Percentiles rank a stretch among this genome's conserved stretches.
These are phyloP conservation scores for Teunomyces lycoperdinae DNA, from an alignment of 805 yeast species.

Conservation along the genomic window DNA sequence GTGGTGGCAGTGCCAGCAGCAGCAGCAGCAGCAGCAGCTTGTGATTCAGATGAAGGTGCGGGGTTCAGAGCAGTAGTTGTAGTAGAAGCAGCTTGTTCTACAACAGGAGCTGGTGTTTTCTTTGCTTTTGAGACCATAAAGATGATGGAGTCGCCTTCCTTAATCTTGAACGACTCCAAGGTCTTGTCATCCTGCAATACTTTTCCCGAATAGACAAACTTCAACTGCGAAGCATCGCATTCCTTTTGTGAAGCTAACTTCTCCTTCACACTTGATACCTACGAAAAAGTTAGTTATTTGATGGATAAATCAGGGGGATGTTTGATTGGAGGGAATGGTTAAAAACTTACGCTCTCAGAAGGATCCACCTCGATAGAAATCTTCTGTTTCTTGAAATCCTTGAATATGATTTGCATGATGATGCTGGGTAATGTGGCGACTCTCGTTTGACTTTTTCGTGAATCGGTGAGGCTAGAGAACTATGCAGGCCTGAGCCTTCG, in stretches of 20 bases:
- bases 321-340: no score
- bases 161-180: conserved; percentile 68
- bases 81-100: conserved; percentile 25
- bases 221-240: conserved; percentile 71
- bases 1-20: conserved; percentile 20
- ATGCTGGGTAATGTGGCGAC: conserved; percentile 1
- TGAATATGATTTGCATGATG: conserved; percentile 73
- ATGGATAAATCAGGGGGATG: no score
- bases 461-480: not conserved
- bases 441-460: conserved; percentile 2
- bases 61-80: conserved; percentile 15
- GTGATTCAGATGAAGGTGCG: conserved; percentile 13
- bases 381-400: conserved; percentile 90
- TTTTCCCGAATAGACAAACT: conserved; percentile 89
- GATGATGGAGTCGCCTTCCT: conserved; percentile 84
- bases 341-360: conserved; percentile 55
- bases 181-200: conserved; percentile 82
- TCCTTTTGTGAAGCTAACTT: conserved; percentile 65
- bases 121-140: conserved; percentile 73
- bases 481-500: not conserved
- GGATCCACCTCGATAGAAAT: conserved; percentile 76
- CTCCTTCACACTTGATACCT: conserved; percentile 67
- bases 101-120: conserved; percentile 24
- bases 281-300: conserved; percentile 4
- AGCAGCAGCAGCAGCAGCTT: conserved; percentile 14